These are phyloP conservation scores for Fusarium cyanostomum DNA, from an alignment of 2,329 filamentous ascomycete species.

Conservation along the genomic window DNA sequence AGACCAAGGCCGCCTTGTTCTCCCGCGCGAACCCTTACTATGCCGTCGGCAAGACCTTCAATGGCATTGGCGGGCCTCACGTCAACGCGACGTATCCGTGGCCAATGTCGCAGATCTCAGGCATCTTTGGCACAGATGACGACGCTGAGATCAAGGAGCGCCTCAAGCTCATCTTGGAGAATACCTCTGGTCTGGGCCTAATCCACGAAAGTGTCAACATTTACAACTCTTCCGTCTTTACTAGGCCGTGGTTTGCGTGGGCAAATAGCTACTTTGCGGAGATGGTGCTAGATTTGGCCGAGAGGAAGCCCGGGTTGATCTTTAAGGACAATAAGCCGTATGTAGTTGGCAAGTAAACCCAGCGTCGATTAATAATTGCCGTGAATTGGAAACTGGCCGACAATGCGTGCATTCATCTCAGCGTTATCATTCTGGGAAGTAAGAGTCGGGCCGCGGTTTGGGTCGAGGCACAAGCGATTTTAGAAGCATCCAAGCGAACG, in stretches of 20 bases:
- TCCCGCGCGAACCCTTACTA: conserved; percentile 22
- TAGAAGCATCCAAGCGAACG: too few species aligned
- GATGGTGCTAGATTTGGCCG: conserved; percentile 11
- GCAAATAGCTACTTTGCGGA: conserved; percentile 23
- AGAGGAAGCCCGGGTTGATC: conserved; percentile 15
- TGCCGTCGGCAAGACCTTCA: conserved; percentile 6
- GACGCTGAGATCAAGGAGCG: conserved; percentile 6
- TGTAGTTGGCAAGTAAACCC: neutral
- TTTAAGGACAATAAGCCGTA: conserved; percentile 16
- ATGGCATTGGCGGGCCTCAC: conserved; percentile 15
- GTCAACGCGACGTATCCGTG: conserved; percentile 17
- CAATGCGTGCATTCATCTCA: too few species aligned
- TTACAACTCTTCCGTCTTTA: conserved; percentile 12
- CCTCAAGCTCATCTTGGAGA: conserved; percentile 10
- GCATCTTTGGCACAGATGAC: conserved; percentile 11
- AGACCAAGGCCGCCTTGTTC: conserved; percentile 6
- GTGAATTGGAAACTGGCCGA: too few species aligned
- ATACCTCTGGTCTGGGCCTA: conserved; percentile 6
- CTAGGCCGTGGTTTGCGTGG: conserved; percentile 26
- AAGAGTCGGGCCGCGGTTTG: too few species aligned
- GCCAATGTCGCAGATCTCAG: conserved; percentile 18
- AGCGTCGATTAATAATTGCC: neutral
- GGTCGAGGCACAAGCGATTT: too few species aligned
- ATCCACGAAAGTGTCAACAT: conserved; percentile 22
- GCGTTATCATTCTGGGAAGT: too few species aligned